These are phyloP conservation scores for Dalbergia cochinchinensis DNA, from an alignment of 306 rosid species.

Conservation along the genomic window DNA sequence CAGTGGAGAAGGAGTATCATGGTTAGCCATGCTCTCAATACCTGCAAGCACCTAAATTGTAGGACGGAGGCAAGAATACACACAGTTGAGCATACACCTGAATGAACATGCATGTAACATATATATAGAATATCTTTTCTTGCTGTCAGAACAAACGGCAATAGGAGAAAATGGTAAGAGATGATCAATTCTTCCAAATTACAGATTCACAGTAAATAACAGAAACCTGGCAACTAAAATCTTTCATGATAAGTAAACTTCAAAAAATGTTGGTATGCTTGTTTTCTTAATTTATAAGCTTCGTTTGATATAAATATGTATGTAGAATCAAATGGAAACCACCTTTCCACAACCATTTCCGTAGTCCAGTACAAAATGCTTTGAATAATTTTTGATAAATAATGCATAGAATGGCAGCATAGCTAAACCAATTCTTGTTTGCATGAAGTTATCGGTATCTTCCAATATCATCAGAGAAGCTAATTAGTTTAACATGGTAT, in stretches of 20 bases:
- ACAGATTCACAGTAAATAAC: not conserved
- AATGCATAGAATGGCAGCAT: not conserved
- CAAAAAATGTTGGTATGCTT: not conserved
- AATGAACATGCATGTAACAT: not conserved
- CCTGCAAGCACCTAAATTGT: not conserved
- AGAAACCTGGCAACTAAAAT: no score
- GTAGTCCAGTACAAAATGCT: not conserved
- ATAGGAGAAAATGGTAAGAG: conserved; percentile 14
- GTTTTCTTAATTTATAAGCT: not conserved
- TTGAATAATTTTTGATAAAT: not conserved
- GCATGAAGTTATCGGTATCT: conserved; percentile 1
- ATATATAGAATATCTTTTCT: conserved; percentile 1
- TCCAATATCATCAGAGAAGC: conserved; percentile 5
- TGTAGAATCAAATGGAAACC: conserved; percentile 13
- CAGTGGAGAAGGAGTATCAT: not conserved
- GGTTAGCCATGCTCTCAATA: conserved; percentile 2
- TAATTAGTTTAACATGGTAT: not conserved
- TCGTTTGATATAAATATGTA: not conserved
- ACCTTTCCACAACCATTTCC: conserved; percentile 1
- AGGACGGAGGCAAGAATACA: conserved; percentile 3
- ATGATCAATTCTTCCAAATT: not conserved
- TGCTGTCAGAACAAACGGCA: conserved; percentile 1
- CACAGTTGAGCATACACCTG: not conserved
- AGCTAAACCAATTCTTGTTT: not conserved
- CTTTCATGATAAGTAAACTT: conserved; percentile 11